Base-by-base conservation (phyloP, 176 grass and related monocot species). In the Cenchrus americanus region DNA sequence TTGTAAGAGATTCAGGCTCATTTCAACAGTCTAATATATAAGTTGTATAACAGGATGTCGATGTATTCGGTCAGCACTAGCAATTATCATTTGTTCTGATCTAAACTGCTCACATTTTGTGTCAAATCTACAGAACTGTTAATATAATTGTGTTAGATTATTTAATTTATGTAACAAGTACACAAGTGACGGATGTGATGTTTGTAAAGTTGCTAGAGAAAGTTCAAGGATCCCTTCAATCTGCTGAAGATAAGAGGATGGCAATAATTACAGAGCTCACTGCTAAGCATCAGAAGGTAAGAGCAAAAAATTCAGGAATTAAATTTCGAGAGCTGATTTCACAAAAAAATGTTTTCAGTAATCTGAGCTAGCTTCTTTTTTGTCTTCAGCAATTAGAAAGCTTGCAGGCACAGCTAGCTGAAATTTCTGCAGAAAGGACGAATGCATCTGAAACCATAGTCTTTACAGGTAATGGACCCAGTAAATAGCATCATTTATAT, bases 381-480 rank as follows among this genome's bases (percentile, higher is more conserved):
- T 64, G 26, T 26, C 53, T 68, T 63, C 53, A 99, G 96, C 91
- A 99, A 99, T 52, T 96, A 87, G 87, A 99, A 90, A 94, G 87
- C 83, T 91, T 99, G 64, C 89, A 96, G 71, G 83, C 89, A 47
- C 96, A 99, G 69, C 88, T 99, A 77, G 78, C 80, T 85, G 93
- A 99, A 83, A 86, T 89, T 80, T 69, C 89, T 73, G 83, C 87
- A 80, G 93, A 99, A 79, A 92, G 96, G 81, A 89, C 24, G 10
- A 96, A 99, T 76, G 89, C 93, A 69, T 85, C 93, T 54, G 93
- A 99, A 94, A 99, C 91, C 4, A 96, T 96, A 92, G 79, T 96
- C 96, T 84, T 87, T 99, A 73, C 91, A 99, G 91, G 96, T 99
- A 87, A 76, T 73, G 59, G 63, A 58, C 42, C 42, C 44, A n/a